Evolutionary conservation across 495 filamentous ascomycete genomes (phyloP).

Genomic region (Elasticomyces elasticus): DNA sequence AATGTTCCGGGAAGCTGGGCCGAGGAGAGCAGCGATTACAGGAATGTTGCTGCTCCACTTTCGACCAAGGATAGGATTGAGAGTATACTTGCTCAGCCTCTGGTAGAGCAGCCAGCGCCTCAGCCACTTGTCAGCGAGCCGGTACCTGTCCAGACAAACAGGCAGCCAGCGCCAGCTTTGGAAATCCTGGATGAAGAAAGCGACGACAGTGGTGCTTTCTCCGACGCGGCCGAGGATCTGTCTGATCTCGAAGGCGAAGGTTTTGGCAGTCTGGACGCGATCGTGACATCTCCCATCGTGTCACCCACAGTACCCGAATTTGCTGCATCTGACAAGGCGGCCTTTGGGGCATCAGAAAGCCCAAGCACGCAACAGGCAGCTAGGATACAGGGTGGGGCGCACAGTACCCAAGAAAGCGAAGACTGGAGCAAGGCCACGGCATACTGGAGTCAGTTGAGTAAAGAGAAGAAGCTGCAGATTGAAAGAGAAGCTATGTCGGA

Average conservation of each 20-base stretch:
- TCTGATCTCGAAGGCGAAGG: conserved; percentile 59
- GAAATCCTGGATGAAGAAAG: conserved; percentile 28
- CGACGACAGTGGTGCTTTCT: conserved; percentile 64
- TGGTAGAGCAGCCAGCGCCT: not conserved
- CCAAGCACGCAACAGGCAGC: not conserved
- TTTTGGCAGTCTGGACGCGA: conserved; percentile 75
- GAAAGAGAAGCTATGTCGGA: conserved; percentile 45
- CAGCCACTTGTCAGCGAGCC: not conserved
- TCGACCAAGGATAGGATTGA: not conserved
- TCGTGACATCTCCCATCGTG: conserved; percentile 52
- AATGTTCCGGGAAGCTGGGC: conserved; percentile 13
- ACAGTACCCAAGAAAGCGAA: conserved; percentile 23
- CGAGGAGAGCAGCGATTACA: not conserved
- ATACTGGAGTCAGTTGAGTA: conserved; percentile 54
- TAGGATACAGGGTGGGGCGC: not conserved
- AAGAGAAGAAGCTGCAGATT: conserved; percentile 46
- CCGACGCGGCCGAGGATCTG: conserved; percentile 75
- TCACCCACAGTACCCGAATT: not conserved
- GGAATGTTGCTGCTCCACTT: not conserved
- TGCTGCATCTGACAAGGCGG: not conserved
- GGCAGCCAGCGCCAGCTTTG: not conserved
- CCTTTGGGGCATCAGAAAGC: conserved; percentile 1
- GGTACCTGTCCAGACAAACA: not conserved
- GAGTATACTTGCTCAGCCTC: not conserved
- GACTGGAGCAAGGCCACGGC: conserved; percentile 54